Evolutionary conservation across 352 stramenopile genomes (phyloP), one percentile per base, ranked within the genome.

Genomic region (Pythium volutum): DNA sequence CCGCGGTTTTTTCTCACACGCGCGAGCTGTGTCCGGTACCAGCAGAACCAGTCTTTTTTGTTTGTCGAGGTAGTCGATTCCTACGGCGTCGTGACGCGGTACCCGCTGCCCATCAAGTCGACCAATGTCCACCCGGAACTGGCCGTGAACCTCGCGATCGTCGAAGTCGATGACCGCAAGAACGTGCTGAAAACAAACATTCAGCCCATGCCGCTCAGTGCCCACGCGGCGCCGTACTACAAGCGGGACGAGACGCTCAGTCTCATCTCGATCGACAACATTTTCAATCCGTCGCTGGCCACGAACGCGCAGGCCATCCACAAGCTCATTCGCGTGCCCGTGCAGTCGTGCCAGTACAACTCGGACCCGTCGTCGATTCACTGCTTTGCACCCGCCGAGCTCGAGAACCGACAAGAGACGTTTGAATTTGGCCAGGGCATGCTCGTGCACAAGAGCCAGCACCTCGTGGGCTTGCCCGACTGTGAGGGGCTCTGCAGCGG

Each of bases 361-460:
- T 57, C 54, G n/a, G 51, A 61, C 22, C 27, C 45, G 5, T 50
- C 29, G 2, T 54, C 39, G 6, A 49, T 56, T 38, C 58, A 72
- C 26, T 72, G 65, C 51, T 72, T 55, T 34, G 49, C 55, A 6
- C 59, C 59, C 1, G 38, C 59, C 4, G 49, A 67, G 3, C 43
- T 67, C 12, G 33, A 33, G 5, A 38, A 18, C 15, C 57, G 65
- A 12, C 16, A 64, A 23, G 1, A 45, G 11, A 45, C 49, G 1
- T 72, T 67, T 26, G 53, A 56, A 33, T 72, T 72, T 38, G 59
- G 51, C 12, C 65, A 72, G 20, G 59, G 65, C 16, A 55, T 67
- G 47, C 46, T 72, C 1, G 25, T 62, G 16, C 61, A 63, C 56
- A 38, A 67, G 0, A 57, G 43, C 15, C 12, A 59, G 7, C 22